Conservation (phyloP, 2,329 filamentous ascomycete genomes). For the Aaosphaeria pasadenensis region DNA sequence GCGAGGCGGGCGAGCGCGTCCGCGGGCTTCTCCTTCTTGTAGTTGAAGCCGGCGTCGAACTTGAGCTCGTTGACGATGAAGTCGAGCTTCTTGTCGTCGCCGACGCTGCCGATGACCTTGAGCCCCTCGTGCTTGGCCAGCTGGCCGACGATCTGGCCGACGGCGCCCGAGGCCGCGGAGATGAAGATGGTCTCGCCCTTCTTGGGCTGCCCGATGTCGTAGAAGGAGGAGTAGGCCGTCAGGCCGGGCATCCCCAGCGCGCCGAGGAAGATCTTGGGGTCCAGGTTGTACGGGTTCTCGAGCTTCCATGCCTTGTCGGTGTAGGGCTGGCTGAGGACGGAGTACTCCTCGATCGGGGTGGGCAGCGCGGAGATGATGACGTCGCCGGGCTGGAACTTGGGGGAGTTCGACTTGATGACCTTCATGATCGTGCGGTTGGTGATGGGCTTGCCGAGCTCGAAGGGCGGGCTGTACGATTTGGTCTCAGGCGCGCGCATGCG, state of each 20-base stretch:
- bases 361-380: constrained; percentile 53
- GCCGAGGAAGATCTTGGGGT: constrained; percentile 67
- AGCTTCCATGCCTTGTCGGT: constrained; percentile 52
- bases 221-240: constrained; percentile 71
- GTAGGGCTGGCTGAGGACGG: constrained; percentile 50
- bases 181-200: constrained; percentile 81
- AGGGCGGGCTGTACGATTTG: constrained; percentile 68
- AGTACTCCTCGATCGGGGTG: constrained; percentile 68
- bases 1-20: constrained; percentile 69
- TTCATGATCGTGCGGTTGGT: constrained; percentile 62
- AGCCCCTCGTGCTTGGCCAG: constrained; percentile 78
- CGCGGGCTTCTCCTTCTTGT: constrained; percentile 73
- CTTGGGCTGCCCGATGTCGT: constrained; percentile 72
- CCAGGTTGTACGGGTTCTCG: constrained; percentile 67
- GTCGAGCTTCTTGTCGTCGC: constrained; percentile 74
- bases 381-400: constrained; percentile 65
- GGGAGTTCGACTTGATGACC: constrained; percentile 67
- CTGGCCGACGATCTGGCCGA: constrained; percentile 80
- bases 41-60: constrained; percentile 79
- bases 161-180: constrained; percentile 74
- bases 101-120: constrained; percentile 75
- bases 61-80: constrained; percentile 68
- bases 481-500: constrained; percentile 65
- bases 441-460: constrained; percentile 61
- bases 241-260: constrained; percentile 76